These are phyloP conservation scores for Trichoderma oligosporum DNA, from an alignment of 2,329 filamentous ascomycete species.

Conservation along the genomic window DNA sequence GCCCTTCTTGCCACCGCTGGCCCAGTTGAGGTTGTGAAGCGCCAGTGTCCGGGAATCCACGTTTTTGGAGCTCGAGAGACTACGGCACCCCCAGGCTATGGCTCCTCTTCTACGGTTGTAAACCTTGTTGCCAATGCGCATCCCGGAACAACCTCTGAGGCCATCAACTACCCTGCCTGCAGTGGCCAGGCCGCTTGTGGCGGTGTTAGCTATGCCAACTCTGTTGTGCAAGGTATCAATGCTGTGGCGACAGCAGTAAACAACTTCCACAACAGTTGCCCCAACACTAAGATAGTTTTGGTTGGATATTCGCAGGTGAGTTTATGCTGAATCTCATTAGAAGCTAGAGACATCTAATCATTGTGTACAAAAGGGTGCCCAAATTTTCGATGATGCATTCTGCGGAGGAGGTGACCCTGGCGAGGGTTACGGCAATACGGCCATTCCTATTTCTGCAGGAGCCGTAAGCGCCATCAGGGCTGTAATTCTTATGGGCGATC, in stretches of 20 bases:
- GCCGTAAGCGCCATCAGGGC: conserved; percentile 57
- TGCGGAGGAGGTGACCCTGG: conserved; percentile 56
- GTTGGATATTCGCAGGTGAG: conserved; percentile 59
- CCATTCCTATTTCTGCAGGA: conserved; percentile 41
- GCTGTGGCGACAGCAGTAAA: conserved; percentile 44
- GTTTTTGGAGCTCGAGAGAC: conserved; percentile 48
- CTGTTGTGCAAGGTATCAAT: conserved; percentile 27
- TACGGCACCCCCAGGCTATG: conserved; percentile 50
- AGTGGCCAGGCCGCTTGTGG: conserved; percentile 58
- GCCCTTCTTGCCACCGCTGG: conserved; percentile 5
- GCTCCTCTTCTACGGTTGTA: conserved; percentile 48
- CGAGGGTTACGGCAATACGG: conserved; percentile 42
- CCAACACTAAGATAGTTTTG: conserved; percentile 54
- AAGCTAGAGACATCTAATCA: neutral
- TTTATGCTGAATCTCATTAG: neutral
- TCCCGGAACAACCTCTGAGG: conserved; percentile 50
- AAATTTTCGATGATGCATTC: conserved; percentile 61
- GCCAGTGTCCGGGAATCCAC: conserved; percentile 32
- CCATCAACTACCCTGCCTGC: conserved; percentile 58
- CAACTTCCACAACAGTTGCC: conserved; percentile 53
- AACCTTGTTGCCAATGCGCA: conserved; percentile 47
- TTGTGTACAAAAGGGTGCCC: conserved; percentile 45
- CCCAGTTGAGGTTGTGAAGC: conserved; percentile 11
- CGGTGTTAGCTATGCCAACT: conserved; percentile 56
- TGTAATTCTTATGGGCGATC: conserved; percentile 63